Percentiles rank a stretch among this genome's conserved stretches.
These are phyloP conservation scores for Calycina herbarum DNA, from an alignment of 2,329 filamentous ascomycete species.

Conservation along the genomic window DNA sequence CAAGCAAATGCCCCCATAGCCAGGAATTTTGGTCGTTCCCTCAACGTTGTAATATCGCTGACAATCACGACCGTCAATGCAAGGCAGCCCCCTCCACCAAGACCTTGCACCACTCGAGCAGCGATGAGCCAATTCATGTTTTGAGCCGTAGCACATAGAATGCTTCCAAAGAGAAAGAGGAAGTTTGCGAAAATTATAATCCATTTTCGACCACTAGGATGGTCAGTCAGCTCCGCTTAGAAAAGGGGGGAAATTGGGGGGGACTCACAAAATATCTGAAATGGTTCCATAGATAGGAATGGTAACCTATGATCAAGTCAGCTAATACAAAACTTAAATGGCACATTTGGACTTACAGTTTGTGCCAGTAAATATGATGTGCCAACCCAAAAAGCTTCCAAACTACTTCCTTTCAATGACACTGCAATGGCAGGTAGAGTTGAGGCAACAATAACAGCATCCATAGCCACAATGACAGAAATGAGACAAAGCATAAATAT, in stretches of 20 bases:
- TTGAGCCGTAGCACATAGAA: slow-evolving; percentile 20
- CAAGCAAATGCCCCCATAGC: slow-evolving; percentile 34
- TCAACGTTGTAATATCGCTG: slow-evolving; percentile 50
- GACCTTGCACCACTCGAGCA: slow-evolving; percentile 39
- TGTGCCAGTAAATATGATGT: slow-evolving; percentile 24
- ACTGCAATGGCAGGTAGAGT: slow-evolving; percentile 22
- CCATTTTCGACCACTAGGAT: slow-evolving; percentile 20
- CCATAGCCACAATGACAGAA: slow-evolving; percentile 19
- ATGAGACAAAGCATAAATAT: slow-evolving; percentile 21
- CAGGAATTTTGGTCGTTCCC: slow-evolving; percentile 46
- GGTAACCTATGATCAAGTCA: not conserved
- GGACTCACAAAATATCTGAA: slow-evolving; percentile 22
- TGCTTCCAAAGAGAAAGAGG: slow-evolving; percentile 22
- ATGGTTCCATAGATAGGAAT: slow-evolving; percentile 22
- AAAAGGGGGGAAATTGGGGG: not conserved
- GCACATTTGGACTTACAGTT: slow-evolving; percentile 8
- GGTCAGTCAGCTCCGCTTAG: not conserved
- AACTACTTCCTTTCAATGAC: slow-evolving; percentile 18
- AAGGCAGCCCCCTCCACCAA: slow-evolving; percentile 48
- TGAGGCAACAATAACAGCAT: slow-evolving; percentile 24
- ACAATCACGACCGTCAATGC: slow-evolving; percentile 49
- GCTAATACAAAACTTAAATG: not conserved
- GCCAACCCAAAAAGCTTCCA: slow-evolving; percentile 24
- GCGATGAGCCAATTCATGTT: slow-evolving; percentile 23
- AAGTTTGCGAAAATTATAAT: slow-evolving; percentile 18